Conservation (phyloP, 169 alveolate species). For the Cyclospora cayetanensis region DNA sequence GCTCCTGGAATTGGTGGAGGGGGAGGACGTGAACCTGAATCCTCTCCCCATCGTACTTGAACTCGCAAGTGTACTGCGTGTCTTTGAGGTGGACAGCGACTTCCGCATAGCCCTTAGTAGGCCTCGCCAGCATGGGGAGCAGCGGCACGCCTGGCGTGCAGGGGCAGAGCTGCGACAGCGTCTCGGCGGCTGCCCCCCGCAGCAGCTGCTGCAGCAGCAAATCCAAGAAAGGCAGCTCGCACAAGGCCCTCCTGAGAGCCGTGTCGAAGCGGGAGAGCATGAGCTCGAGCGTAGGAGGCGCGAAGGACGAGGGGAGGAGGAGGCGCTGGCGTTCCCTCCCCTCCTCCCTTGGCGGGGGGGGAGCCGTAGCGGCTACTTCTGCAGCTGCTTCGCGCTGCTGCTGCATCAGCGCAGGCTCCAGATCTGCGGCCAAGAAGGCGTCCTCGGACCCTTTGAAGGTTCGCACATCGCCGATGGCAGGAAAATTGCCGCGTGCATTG, state of each 20-base stretch:
- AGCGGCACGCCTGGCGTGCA: constrained; percentile 98
- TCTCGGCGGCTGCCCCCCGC: constrained; percentile 79
- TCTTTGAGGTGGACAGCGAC: constrained; percentile 79
- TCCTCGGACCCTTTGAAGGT: too few relatives aligned
- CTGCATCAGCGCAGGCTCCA: too few relatives aligned
- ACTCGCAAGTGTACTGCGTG: constrained; percentile 77
- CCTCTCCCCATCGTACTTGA: constrained; percentile 82
- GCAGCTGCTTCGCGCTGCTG: too few relatives aligned
- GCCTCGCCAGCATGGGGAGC: constrained; percentile 99
- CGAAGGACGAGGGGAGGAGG: not conserved
- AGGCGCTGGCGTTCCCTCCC: too few relatives aligned
- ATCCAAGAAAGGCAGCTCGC: constrained; percentile 94
- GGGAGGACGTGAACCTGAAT: constrained; percentile 91
- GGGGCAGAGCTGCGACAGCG: constrained; percentile 88
- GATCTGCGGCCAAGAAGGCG: too few relatives aligned
- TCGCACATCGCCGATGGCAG: constrained; percentile 49
- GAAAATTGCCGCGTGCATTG: constrained; percentile 64
- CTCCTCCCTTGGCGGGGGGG: too few relatives aligned
- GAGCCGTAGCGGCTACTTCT: too few relatives aligned
- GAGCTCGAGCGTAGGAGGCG: constrained; percentile 24
- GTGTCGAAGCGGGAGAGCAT: constrained; percentile 81
- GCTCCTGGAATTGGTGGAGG: not conserved
- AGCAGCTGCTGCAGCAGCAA: constrained; percentile 89
- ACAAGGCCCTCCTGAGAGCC: constrained; percentile 89
- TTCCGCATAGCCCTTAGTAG: constrained; percentile 93